Base-by-base conservation (phyloP, 1,284 basidiomycete genomes). In the Cutaneotrichosporon spelunceum region DNA sequence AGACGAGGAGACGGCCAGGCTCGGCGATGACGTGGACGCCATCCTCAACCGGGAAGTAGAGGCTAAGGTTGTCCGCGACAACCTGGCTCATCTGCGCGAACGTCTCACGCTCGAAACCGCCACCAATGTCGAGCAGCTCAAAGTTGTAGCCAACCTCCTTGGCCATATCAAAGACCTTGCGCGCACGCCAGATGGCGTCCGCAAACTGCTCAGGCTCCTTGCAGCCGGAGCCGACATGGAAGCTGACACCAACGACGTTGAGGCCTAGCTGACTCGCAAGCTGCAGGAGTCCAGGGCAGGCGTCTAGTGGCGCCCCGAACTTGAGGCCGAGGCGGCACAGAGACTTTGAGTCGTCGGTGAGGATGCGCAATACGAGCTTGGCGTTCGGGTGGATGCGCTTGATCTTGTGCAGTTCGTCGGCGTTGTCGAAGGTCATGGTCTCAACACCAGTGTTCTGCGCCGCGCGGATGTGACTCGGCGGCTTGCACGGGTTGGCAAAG, bases 401-500 rank as follows among this genome's bases (percentile, higher is more conserved):
- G 68, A 99, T 87, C 82, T 99, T 99, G 85, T 91, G 84, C n/a
- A 99, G 83, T 78, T 99, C 96, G 80, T 99, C 96, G 56, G 85
- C 85, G 79, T 99, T 99, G 82, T 99, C 96, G 74, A 99, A 99
- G 0, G 95, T 98, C 91, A 97, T 97, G 81, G 87, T 87, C 71
- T 91, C 85, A 53, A 99, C 93, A 26, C 89, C 88, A 29, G 83
- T 79, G 67, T 84, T 85, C 39, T 87, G 86, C 14, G 96, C 91
- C 68, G 87, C 86, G 61, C 93, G 90, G 68, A 99, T 86, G 80
- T 96, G 97, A 9, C 92, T 95, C 9, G 86, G 84, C 1, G 95
- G 92, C 82, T 99, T 99, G 88, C 95, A 99, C 0, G 96, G 96
- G 81, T 99, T 99, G 69, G 96, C 96, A 75, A 94, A 99, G 74